A percentile compares a stretch with the other conserved stretches of the same genome.
Evolutionary conservation across 2,329 filamentous ascomycete genomes (phyloP).

Genomic region (Zasmidium cellare): DNA sequence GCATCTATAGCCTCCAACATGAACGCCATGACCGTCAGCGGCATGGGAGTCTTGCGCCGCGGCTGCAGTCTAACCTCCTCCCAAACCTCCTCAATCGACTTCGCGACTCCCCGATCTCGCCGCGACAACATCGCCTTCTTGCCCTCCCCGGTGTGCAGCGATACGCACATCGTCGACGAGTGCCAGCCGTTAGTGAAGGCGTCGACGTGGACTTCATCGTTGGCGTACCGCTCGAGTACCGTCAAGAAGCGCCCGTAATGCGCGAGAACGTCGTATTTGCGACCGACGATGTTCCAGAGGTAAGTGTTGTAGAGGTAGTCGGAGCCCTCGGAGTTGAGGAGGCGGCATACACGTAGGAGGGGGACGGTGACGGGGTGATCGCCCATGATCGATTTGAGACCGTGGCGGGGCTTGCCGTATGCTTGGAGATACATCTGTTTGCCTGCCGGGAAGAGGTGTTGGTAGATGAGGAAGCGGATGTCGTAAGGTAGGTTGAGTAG

Average conservation of each 20-base stretch:
- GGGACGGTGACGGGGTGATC: constrained; percentile 13
- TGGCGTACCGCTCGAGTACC: constrained; percentile 24
- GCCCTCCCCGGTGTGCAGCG: constrained; percentile 25
- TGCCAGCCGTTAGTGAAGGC: constrained; percentile 33
- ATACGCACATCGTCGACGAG: constrained; percentile 32
- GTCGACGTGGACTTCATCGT: constrained; percentile 25
- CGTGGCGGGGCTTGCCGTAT: constrained; percentile 1
- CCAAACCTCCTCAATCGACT: constrained; percentile 5
- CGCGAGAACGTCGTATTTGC: constrained; percentile 28
- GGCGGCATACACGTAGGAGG: constrained; percentile 21
- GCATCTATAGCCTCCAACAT: neutral
- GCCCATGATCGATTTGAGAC: constrained; percentile 9
- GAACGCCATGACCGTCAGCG: neutral
- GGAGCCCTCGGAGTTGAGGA: constrained; percentile 25
- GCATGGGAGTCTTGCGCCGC: neutral
- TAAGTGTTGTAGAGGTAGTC: constrained; percentile 33
- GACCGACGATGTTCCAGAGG: constrained; percentile 34
- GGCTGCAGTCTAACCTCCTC: neutral
- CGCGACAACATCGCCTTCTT: constrained; percentile 20
- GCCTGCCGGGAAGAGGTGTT: constrained; percentile 26
- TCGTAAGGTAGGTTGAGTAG: constrained; percentile 32
- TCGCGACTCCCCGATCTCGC: constrained; percentile 23
- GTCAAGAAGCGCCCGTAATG: constrained; percentile 23
- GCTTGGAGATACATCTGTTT: constrained; percentile 33
- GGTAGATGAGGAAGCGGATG: constrained; percentile 32